Base-by-base conservation (phyloP, 2,329 filamentous ascomycete species). In the Didymella exigua region DNA sequence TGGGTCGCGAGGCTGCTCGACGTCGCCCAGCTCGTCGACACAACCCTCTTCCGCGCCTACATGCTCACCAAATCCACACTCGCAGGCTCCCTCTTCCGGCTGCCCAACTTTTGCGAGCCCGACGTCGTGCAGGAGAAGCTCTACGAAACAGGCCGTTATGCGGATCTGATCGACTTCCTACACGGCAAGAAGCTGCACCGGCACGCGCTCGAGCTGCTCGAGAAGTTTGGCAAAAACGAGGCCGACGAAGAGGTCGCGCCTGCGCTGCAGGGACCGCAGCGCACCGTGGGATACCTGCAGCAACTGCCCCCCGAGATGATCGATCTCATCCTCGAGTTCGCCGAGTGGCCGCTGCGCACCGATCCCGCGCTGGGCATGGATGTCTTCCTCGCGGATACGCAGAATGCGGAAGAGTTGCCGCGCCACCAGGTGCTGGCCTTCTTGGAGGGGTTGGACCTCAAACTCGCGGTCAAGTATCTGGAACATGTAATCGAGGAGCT, bases 71-170 rank as follows among this genome's bases (percentile, higher is more conserved):
- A 87, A 7, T 93, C 95, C 4, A 86, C 89, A 5, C 81, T 99
- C 10, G 92, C 92, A 3, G 90, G 90, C 2, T 91, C 93, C 0
- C 83, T 99, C 0, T 98, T 99, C 78, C 91, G 95, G 21, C 91
- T 98, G 46, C 89, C 93, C 70, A 99, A 99, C 73, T 98, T 97
- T 71, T 98, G 95, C 74, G 93, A 99, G 66, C 93, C 95, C 0
- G 89, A 91, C 26, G 95, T 98, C 2, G 93, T 99, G 19, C 95
- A 96, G 71, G 90, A 96, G 74, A 92, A 92, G 66, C 80, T 99
- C 4, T 86, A 96, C 56, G 91, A 96, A 72, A 91, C 88, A 34
- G 90, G 90, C 54, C 86, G 93, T 27, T 97, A 96, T 75, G 93
- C 89, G 46, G 93, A 98, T 76, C 80, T 99, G 1, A 92, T 99